Base-by-base conservation (phyloP, 768 basidiomycete species). In the Termitomyces eurrhizus region DNA sequence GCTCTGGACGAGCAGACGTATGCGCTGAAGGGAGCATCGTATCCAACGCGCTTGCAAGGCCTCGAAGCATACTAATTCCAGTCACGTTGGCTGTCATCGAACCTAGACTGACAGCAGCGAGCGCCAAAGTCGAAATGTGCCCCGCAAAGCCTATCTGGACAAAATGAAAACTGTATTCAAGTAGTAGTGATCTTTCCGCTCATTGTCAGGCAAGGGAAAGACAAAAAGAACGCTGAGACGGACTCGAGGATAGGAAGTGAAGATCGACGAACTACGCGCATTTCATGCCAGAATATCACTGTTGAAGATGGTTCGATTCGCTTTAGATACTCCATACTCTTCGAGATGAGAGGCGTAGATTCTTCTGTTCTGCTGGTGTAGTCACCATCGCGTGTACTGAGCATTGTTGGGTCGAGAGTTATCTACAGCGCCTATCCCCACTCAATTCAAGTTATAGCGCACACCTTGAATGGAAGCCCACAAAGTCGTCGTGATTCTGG, bases 1-100 rank as follows among this genome's bases (percentile, higher is more conserved):
- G 78, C 16, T 88, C 75, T 0, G 94, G 95, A 32, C 87, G 85
- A 1, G 84, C 68, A 1, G 93, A 93, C 0, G 96, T 95, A 92
- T 91, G 98, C n/a, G 96, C 95, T 29, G 93, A 86, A 0, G 96
- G 95, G 12, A 97, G 84, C 65, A 98, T 81, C 0, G 95, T 95
- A 71, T 98, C 96, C n/a, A 98, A 83, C 1, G 92, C 86, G 50
- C 88, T 90, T 16, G 84, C 77, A 55, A 95, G 83, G 14, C 93
- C 93, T 62, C 88, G 88, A 8, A 94, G 75, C 55, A 95, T 86
- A 64, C 86, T 88, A 64, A 87, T 88, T 1, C 84, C 89, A 2
- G 90, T 86, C 8, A 87, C 84, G 57, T 80, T 83, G 11, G 83
- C 84, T 0, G 88, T 88, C 87, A 90, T 88, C 9, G 83, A 85